Conservation (phyloP, 768 basidiomycete genomes). For the Xanthoconium stramineum region DNA sequence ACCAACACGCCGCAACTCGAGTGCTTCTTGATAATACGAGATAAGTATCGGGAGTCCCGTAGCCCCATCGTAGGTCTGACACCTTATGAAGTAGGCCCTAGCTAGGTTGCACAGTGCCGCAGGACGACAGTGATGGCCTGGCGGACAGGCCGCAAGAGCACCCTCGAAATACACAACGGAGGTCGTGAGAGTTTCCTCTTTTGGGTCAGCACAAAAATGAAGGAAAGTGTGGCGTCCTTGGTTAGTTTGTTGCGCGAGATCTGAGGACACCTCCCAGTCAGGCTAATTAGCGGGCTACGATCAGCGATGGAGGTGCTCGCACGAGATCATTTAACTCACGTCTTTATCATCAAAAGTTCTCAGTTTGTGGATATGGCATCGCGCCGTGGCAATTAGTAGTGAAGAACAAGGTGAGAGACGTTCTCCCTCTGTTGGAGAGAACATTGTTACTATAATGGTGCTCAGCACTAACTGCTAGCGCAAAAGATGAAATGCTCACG, state of each 20-base stretch:
- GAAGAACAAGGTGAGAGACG: neutral
- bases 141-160: conserved; percentile 3
- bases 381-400: neutral
- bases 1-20: conserved; percentile 1
- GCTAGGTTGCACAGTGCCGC: conserved; percentile 13
- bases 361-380: no score
- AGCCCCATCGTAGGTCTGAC: no score
- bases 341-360: neutral
- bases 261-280: neutral
- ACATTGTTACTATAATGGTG: neutral
- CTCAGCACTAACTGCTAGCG: neutral
- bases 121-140: neutral
- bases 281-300: neutral
- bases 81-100: neutral
- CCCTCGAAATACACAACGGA: conserved; percentile 2
- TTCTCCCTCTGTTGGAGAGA: neutral
- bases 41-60: neutral
- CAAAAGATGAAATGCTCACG: neutral
- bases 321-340: neutral
- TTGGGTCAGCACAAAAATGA: neutral
- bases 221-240: conserved; percentile 1
- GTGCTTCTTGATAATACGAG: conserved; percentile 3
- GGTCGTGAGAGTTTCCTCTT: neutral
- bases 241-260: neutral
- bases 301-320: neutral